A percentile compares a stretch with the other conserved stretches of the same genome.
phyloP scores from a whole-genome alignment of 495 filamentous ascomycete species.

The Halenospora varia region DNA sequence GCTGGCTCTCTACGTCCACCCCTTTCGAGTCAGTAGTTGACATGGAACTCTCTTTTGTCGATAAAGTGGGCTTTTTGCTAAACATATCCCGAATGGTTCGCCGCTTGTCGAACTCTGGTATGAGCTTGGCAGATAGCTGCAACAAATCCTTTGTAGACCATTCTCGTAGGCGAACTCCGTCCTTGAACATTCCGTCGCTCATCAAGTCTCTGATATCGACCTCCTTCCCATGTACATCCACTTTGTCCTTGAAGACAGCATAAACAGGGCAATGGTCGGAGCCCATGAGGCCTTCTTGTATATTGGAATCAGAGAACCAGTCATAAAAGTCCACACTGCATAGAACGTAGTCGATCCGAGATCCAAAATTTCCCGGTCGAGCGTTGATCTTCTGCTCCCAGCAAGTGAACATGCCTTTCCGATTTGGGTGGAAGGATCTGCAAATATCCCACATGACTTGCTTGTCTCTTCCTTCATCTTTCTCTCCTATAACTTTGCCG shows the following conservation, averaged over 20 bases:
- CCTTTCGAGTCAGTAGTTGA: background rate
- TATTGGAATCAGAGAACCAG: constrained; percentile 87
- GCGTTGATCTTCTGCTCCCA: constrained; percentile 87
- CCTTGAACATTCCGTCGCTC: constrained; percentile 70
- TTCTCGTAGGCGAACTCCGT: constrained; percentile 63
- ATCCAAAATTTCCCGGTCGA: constrained; percentile 85
- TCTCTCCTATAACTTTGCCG: constrained; percentile 63
- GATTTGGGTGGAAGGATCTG: constrained; percentile 71
- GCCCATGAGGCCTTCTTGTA: constrained; percentile 91
- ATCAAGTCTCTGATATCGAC: constrained; percentile 67
- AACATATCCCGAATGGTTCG: constrained; percentile 95
- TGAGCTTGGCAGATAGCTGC: constrained; percentile 73
- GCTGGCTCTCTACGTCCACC: background rate
- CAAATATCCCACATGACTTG: constrained; percentile 84
- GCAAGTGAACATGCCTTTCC: constrained; percentile 92
- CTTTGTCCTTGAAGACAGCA: constrained; percentile 63
- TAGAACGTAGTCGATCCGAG: constrained; percentile 89
- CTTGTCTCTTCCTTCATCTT: constrained; percentile 67
- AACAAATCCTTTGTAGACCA: constrained; percentile 63
- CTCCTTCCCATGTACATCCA: constrained; percentile 45
- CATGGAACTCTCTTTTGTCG: constrained; percentile 8
- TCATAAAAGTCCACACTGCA: constrained; percentile 74
- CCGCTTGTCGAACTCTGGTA: constrained; percentile 83
- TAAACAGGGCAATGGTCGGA: constrained; percentile 97
- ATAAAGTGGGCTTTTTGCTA: constrained; percentile 33